Percentiles rank a stretch among this genome's conserved stretches.
These are phyloP conservation scores for Stevia rebaudiana DNA, from an alignment of 140 eudicot species.

Conservation along the genomic window DNA sequence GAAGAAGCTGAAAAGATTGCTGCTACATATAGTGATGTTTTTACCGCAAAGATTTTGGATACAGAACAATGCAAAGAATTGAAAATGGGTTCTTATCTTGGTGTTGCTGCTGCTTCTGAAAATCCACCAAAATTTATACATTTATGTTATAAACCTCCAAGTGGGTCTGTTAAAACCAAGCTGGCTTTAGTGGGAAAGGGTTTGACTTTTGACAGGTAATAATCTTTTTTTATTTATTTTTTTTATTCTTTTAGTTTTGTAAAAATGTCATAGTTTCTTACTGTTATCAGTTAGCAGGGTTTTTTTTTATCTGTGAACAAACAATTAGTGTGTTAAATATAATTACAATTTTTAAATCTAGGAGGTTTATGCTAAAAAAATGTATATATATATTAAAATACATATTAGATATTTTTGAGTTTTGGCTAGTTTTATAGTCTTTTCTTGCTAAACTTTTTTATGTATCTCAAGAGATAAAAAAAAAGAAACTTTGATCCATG, in stretches of 20 bases:
- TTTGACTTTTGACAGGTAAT: conserved; percentile 93
- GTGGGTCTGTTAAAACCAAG: conserved; percentile 67
- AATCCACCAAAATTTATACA: conserved; percentile 92
- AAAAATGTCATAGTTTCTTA: neutral
- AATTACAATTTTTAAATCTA: neutral
- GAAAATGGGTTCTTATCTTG: conserved; percentile 96
- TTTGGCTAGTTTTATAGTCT: too few relatives aligned
- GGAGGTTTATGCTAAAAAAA: too few relatives aligned
- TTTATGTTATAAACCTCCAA: conserved; percentile 76
- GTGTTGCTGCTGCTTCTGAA: conserved; percentile 87
- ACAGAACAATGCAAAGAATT: conserved; percentile 85
- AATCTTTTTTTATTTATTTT: too few relatives aligned
- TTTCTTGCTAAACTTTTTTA: too few relatives aligned
- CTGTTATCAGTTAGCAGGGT: neutral
- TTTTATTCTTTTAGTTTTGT: neutral
- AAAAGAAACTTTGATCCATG: neutral
- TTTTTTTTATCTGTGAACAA: too few relatives aligned
- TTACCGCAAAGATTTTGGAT: conserved; percentile 67
- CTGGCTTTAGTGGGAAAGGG: conserved; percentile 94
- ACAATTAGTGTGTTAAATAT: neutral
- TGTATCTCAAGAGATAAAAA: neutral
- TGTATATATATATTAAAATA: too few relatives aligned
- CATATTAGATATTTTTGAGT: too few relatives aligned
- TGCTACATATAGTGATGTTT: conserved; percentile 55
- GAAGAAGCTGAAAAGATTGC: conserved; percentile 85